Base-by-base conservation (phyloP, 306 rosid genomes). In the Vigna nakashimae region DNA sequence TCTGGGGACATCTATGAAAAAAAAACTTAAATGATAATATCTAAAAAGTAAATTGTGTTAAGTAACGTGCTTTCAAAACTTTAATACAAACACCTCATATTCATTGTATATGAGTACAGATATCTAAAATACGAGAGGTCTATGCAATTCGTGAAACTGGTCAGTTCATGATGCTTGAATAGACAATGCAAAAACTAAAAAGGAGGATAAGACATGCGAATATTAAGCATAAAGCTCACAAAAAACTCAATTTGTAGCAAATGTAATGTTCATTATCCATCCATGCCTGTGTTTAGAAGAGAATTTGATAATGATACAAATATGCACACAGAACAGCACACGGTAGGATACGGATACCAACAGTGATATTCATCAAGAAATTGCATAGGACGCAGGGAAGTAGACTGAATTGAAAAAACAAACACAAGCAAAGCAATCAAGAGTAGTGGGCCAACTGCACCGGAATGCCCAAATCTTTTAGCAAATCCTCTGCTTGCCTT, bases 401-500 rank as follows among this genome's bases (percentile, higher is more conserved):
- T 17, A 26, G 58, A 76, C 58, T 53, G 48, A 69, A 60, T 59
- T 58, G 15, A 72, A 53, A 67, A 76, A 78, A 38, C 8, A 53
- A 14, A 6, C 10, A n/a, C 60, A 57, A 56, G 28, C 3, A 71
- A 80, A 56, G 28, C 3, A 71, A 80, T 79, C 75, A 48, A 67
- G 81, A 67, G n/a, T 43, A 49, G 57, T 28, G 45, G n/a, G 52
- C 42, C 9, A 45, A 69, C 80, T 40, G 73, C 80, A 95, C 99
- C 92, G 89, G 90, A 83, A 95, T 91, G 50, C 95, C 99, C 90
- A 95, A 84, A 84, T 90, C 86, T 73, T 56, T 75, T 32, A 95
- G 96, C 86, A 95, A 90, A 66, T 55, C 86, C 76, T 88, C 96
- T 17, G 99, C 98, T 82, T 91, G 94, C 20, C 82, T 84, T 77